A percentile compares a stretch with the other conserved stretches of the same genome.
phyloP scores from a whole-genome alignment of 2,329 filamentous ascomycete genomes.

The Karstenula rhodostoma region DNA sequence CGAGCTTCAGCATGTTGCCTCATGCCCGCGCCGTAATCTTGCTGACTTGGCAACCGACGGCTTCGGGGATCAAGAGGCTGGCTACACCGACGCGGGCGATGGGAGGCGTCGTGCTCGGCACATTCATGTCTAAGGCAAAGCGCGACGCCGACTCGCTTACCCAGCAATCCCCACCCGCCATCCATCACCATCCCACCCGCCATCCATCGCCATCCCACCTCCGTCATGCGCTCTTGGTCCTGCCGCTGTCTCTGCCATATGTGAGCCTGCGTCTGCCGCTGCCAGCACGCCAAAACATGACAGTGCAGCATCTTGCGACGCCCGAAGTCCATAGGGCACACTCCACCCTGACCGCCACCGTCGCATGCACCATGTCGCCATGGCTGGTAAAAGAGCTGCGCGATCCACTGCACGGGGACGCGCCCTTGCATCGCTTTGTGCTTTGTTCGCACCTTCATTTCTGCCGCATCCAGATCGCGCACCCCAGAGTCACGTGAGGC shows the following conservation, averaged over 20 bases:
- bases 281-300: constrained; percentile 5
- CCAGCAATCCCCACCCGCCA: neutral
- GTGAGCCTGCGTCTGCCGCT: neutral
- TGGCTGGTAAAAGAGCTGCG: constrained; percentile 11
- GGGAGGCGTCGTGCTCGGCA: neutral
- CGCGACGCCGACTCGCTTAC: neutral
- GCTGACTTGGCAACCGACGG: neutral
- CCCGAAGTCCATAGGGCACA: neutral
- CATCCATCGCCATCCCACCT: no score
- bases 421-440: constrained; percentile 3
- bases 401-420: constrained; percentile 3
- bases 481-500: constrained; percentile 6
- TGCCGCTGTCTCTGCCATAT: neutral
- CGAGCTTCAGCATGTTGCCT: neutral
- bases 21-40: neutral
- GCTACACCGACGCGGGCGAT: neutral
- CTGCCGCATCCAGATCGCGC: neutral
- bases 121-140: neutral
- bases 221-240: neutral
- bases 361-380: neutral
- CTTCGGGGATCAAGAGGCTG: neutral
- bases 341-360: constrained; percentile 1
- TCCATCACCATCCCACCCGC: no score
- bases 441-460: constrained; percentile 8
- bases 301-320: neutral